Evolutionary conservation across 176 grass and related monocot genomes (phyloP), one percentile per base, ranked within the genome.

Genomic region (Musa beccarii): DNA sequence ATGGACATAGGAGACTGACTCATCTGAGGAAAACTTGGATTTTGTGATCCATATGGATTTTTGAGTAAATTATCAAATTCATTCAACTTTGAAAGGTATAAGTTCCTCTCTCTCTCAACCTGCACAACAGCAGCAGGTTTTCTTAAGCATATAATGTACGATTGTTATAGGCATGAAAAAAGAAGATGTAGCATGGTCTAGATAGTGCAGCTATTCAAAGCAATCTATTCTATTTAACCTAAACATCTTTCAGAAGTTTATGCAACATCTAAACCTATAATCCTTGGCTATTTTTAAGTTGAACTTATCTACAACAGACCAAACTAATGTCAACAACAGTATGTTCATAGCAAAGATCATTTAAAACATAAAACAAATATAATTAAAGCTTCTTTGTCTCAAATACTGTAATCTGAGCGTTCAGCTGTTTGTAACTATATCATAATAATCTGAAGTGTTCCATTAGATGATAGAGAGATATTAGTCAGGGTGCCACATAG

Each of bases 61-160:
- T 75, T 83, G 63, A 97, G 71, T 69, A 97, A 84, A 84, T 89
- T 93, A 80, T 86, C 89, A 73, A 97, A 97, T 62, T 97, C 94
- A 24, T 68, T 64, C 49, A 97, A 54, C 84, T 97, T 97, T 19
- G 94, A 84, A 81, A 93, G 87, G 16, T 89, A 84, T 43, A 93
- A 24, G 69, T 85, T 93, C 66, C 90, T 89, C 81, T 97, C 93
- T 71, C 86, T 82, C 78, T 93, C 90, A 15, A 92, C 79, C 93
- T 96, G 87, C 74, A 79, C 70, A 76, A n/a, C 29, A 69, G 76
- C 62, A 70, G 34, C 49, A 69, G 66, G 29, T 69, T 69, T 29
- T 69, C 14, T 43, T 69, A 50, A 50, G 14, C 26, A 69, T 49
- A 11, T 43, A 43, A 6, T 43, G 34, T 43, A 43, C 34, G 34